phyloP scores from a whole-genome alignment of 129 eudicot genomes.

The Calendula officinalis region DNA sequence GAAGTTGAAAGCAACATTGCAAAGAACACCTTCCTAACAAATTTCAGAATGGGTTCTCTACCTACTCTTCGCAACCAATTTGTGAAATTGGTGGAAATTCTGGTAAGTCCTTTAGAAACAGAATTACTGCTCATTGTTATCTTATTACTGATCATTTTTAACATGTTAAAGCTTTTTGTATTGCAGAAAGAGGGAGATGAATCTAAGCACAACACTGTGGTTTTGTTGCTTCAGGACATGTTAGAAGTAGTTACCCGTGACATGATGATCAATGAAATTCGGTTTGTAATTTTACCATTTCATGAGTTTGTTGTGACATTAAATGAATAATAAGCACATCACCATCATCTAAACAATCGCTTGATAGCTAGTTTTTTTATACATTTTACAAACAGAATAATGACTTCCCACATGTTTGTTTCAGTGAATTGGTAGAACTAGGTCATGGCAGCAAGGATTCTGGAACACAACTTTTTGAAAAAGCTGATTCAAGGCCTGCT shows the following conservation, averaged over 20 bases:
- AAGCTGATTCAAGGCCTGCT: constrained; percentile 50
- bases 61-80: constrained; percentile 77
- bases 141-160: constrained; percentile 21
- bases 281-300: constrained; percentile 48
- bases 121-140: constrained; percentile 12
- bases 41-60: constrained; percentile 81
- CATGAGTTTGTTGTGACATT: not conserved
- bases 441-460: constrained; percentile 82
- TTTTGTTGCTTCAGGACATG: constrained; percentile 89
- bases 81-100: constrained; percentile 79
- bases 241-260: constrained; percentile 92
- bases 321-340: constrained; percentile 1
- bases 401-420: constrained; percentile 15
- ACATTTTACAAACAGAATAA: constrained; percentile 25
- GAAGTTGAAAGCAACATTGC: constrained; percentile 84
- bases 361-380: constrained; percentile 9
- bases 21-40: constrained; percentile 62
- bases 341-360: constrained; percentile 9
- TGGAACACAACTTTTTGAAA: constrained; percentile 83
- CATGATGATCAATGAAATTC: constrained; percentile 93
- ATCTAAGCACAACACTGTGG: constrained; percentile 70
- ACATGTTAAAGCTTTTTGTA: constrained; percentile 21
- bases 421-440: constrained; percentile 81
- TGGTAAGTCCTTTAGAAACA: constrained; percentile 49
- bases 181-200: constrained; percentile 82